Base-by-base conservation (phyloP, 2,329 filamentous ascomycete species). In the Xylaria sp. region DNA sequence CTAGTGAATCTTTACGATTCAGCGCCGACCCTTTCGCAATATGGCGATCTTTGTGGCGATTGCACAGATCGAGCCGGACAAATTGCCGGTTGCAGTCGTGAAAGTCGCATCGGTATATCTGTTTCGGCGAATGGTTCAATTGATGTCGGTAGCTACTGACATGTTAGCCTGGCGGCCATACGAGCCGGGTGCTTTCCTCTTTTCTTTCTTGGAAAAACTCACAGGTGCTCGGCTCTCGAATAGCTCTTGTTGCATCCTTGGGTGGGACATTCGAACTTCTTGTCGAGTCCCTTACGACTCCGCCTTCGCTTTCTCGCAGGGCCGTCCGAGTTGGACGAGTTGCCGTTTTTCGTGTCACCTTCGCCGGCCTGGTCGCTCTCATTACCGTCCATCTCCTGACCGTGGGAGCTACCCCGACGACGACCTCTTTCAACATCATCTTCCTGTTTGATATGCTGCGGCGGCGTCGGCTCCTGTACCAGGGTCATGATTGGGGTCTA, bases 221-320 rank as follows among this genome's bases (percentile, higher is more conserved):
- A 97, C 77, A 99, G 78, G 77, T 99, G 94, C 74, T 97, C 94
- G 7, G 94, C 93, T 69, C 94, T 85, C 21, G 93, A 97, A 72
- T 99, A 99, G 70, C 89, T 95, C 79, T 97, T 99, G 39, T 91
- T 92, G 67, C 94, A 99, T 38, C 89, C 91, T 61, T 90, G 87
- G 55, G 91, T 85, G 4, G 89, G 87, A 69, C 94, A 99, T 66
- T 90, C 87, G 60, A 92, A 93, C 67, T 87, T 86, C 75, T 92
- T 92, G 71, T 92, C 89, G 39, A 91, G 75, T 2, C 88, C 88
- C 71, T 92, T 92, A 60, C 89, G 84, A 73, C 89, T 92, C 50
- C 89, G 77, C 62, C 88, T 77, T 53, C 88, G 78, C 73, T 91
- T 85, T 51, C 79, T 78, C 4, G 75, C 74, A 2, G 80, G 79